Evolutionary conservation across 495 filamentous ascomycete genomes (phyloP), one percentile per base, ranked within the genome.

Genomic region (Neurospora sp.): DNA sequence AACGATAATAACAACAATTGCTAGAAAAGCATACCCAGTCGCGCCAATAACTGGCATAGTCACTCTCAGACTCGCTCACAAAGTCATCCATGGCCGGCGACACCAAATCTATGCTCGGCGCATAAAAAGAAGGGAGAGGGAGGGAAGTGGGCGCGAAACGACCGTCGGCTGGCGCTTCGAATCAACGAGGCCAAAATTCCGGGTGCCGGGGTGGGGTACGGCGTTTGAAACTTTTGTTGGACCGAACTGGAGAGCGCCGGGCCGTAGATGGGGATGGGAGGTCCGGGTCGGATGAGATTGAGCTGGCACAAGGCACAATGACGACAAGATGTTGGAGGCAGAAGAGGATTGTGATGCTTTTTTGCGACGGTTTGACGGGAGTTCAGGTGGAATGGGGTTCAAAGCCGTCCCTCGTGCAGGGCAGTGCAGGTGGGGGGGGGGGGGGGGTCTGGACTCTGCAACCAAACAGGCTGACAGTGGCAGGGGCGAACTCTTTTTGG

Each of bases 31-130:
- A 82, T 86, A 97, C 95, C 96, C 96, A 99, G 84, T 99, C 96
- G 82, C 96, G 87, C 96, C 96, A 99, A 84, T 99, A 99, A 83
- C 93, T 97, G 40, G 96, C 97, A 81, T 98, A 99, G 81, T 98
- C 96, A 83, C 94, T 97, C 80, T 99, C 96, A 16, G 96, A 96
- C 81, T 99, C 96, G 77, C 94, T 97, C 74, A 91, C 94, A 81
- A 94, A 98, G 81, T 98, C 96, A 79, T 98, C 96, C 96, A 99
- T 89, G 75, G 78, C 79, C 45, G 73, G 53, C 69, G 38, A 42
- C 44, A 68, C 48, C 45, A 65, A 40, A 72, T 69, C 70, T 22
- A 31, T 22, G 45, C 17, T 38, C 40, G 41, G 20, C 35, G 68
- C 40, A 42, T 40, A n/a, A 70, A 17, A 7, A 16, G 20, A n/a